These are phyloP conservation scores for Theobroma grandiflorum DNA, from an alignment of 441 rosid species.

Conservation along the genomic window DNA sequence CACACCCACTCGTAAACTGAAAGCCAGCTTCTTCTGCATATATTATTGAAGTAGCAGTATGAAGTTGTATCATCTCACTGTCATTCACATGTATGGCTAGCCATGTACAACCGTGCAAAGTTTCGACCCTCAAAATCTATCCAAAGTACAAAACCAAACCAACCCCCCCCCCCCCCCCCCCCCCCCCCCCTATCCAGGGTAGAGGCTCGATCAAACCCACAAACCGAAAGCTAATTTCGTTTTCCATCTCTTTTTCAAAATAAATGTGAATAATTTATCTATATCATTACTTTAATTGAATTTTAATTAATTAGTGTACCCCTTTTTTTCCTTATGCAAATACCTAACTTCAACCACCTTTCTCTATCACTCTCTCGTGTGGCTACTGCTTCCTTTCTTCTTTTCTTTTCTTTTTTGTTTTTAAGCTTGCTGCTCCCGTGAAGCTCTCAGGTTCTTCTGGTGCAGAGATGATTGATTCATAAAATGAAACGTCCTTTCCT, in stretches of 20 bases:
- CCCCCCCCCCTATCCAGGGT: background rate
- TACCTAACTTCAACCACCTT: conserved; percentile 19
- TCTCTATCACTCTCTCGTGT: background rate
- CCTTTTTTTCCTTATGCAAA: background rate
- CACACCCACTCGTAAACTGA: too few species aligned
- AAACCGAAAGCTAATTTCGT: conserved; percentile 1
- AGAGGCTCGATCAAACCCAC: conserved; percentile 3
- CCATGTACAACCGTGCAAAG: background rate
- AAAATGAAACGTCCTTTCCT: background rate
- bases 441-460: conserved; percentile 10
- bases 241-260: conserved; percentile 2
- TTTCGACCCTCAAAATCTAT: background rate
- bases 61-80: too few species aligned
- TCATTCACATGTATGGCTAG: background rate
- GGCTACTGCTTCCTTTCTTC: background rate
- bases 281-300: background rate
- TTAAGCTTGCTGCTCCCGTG: conserved; percentile 24
- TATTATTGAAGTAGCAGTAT: too few species aligned
- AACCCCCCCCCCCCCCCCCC: background rate
- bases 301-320: background rate
- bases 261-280: conserved; percentile 11
- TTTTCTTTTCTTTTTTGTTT: background rate
- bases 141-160: background rate
- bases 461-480: background rate
- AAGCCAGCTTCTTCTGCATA: too few species aligned